phyloP scores from a whole-genome alignment of 139 green algal species.

The Chara braunii region DNA sequence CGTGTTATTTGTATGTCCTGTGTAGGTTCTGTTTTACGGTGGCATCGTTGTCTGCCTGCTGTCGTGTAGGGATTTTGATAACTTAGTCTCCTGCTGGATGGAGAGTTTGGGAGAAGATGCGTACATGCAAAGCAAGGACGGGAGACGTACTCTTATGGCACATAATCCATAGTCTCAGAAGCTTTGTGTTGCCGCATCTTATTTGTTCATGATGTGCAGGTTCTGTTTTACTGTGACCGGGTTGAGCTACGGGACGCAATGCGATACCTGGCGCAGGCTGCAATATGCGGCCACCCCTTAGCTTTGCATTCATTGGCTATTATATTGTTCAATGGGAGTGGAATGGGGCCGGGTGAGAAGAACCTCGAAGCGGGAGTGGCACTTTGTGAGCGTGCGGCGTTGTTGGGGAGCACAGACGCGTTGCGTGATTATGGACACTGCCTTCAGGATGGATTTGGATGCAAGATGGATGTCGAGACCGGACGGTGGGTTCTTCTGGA shows the following conservation, averaged over 20 bases:
- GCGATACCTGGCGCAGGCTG: conserved; percentile 22
- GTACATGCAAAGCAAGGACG: no score
- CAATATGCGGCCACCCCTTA: conserved; percentile 6
- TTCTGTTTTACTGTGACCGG: no score
- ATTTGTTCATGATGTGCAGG: no score
- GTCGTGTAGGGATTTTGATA: no score
- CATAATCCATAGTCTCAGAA: no score
- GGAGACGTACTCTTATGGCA: no score
- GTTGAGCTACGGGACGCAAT: background rate
- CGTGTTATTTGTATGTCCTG: no score
- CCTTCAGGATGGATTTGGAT: conserved; percentile 37
- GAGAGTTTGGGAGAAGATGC: no score
- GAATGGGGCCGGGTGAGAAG: background rate
- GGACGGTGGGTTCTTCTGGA: conserved; percentile 21
- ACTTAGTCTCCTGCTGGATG: no score
- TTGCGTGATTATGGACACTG: conserved; percentile 40
- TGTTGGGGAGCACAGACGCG: conserved; percentile 8
- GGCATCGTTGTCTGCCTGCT: no score
- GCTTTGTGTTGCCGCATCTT: no score
- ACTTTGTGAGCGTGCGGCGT: conserved; percentile 24
- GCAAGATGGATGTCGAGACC: conserved; percentile 5
- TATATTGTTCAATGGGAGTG: conserved; percentile 44
- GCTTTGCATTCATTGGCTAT: conserved; percentile 38
- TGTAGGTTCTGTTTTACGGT: no score
- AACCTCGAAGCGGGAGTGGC: conserved; percentile 16